Evolutionary conservation across 495 filamentous ascomycete species (phyloP).

Genomic region (Penicillium desertorum): DNA sequence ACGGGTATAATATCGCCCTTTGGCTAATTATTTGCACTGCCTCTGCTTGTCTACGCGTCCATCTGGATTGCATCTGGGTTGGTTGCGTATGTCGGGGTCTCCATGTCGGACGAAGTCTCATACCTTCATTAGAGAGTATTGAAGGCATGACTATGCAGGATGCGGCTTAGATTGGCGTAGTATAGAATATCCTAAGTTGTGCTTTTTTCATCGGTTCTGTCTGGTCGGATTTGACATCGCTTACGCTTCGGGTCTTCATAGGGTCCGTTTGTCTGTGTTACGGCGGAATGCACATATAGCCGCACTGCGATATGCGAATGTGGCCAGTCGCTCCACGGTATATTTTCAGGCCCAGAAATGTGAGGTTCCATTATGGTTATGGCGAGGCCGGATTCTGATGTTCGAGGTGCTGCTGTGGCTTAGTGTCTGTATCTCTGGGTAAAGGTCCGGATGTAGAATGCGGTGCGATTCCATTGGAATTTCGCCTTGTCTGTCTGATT

Average conservation of each 20-base stretch:
- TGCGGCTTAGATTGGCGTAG: neutral
- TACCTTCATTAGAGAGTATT: neutral
- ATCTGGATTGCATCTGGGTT: conserved; percentile 1
- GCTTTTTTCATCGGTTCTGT: neutral
- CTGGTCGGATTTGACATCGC: conserved; percentile 1
- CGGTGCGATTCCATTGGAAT: neutral
- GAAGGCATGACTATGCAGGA: neutral
- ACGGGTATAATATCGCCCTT: neutral
- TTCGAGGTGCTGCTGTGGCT: neutral
- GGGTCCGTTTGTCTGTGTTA: conserved; percentile 7
- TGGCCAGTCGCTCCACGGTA: neutral
- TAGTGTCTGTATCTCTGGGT: neutral
- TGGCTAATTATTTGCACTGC: neutral
- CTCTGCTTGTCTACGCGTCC: neutral
- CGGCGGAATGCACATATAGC: neutral
- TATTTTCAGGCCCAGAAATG: neutral
- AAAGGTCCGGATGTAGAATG: neutral
- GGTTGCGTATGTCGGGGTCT: conserved; percentile 1
- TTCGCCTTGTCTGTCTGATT: neutral
- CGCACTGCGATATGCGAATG: neutral
- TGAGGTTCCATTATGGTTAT: neutral
- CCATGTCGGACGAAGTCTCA: neutral
- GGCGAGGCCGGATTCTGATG: neutral
- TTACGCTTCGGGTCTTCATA: conserved; percentile 1
- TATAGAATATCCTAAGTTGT: neutral